Evolutionary conservation across 2,329 filamentous ascomycete species (phyloP), one percentile per base, ranked within the genome.

Genomic region (Claviceps fusiformis): DNA sequence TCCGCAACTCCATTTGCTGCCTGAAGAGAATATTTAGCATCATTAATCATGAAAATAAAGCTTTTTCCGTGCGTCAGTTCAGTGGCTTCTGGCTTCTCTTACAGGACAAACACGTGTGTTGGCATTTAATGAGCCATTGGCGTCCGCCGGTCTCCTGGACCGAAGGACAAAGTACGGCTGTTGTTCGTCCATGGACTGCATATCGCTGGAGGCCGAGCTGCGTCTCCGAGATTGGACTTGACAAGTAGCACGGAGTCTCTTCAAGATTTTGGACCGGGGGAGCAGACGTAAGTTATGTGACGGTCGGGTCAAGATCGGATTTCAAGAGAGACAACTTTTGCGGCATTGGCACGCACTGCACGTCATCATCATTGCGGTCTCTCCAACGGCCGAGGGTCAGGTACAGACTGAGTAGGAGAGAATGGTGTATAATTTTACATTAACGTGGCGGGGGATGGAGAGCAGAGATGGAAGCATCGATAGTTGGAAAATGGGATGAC

Each of bases 111-210:
- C 76, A 61, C 73, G 70, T 57, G 73, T 74, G 63, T 76, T 75
- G 51, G 70, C 70, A 60, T 74, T 75, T 64, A 71, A 74, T 59
- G 73, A 68, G 58, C 74, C 75, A 62, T 68, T 69, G 35, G 67
- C 70, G 59, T 76, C 72, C 54, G 68, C 68, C 48, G 76, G 73
- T 59, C 71, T 67, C 62, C 75, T 70, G 54, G 77, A 74, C 62
- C 74, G 73, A 61, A 81, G 75, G 47, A 77, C 78, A 55, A 79
- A 70, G 62, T 80, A 81, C 17, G 76, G 72, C 57, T 71, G 69
- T 49, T 71, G 67, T 55, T 73, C 70, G 55, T 67, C 67, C 73
- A 76, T 24, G 24, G 24, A 24, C 24, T 24, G 24, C 24, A 24
- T 76, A 44, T 37, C 51, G 54, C 50, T 31, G 52, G 17, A 41